Evolutionary conservation across 768 basidiomycete species (phyloP).

Genomic region (Trametes punicea): DNA sequence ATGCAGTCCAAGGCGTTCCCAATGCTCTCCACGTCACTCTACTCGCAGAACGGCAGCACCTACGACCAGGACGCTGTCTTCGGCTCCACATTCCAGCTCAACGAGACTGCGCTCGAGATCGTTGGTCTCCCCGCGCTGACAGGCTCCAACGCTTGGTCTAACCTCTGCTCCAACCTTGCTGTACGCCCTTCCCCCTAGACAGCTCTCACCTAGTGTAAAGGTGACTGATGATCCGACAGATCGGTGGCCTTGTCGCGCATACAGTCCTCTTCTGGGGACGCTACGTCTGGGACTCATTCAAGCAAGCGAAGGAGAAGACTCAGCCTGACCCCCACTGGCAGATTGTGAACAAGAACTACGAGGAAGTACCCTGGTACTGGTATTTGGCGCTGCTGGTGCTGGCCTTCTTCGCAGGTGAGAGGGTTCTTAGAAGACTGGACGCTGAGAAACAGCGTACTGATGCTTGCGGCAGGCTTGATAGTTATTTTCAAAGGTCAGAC

Average conservation of each 20-base stretch:
- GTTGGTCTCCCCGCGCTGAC: slow-evolving; percentile 40
- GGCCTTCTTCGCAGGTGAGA: slow-evolving; percentile 53
- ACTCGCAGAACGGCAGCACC: slow-evolving; percentile 49
- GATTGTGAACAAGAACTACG: slow-evolving; percentile 51
- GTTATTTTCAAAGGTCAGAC: slow-evolving; percentile 57
- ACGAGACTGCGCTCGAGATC: slow-evolving; percentile 49
- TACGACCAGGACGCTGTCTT: slow-evolving; percentile 57
- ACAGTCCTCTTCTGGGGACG: slow-evolving; percentile 56
- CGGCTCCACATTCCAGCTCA: slow-evolving; percentile 46
- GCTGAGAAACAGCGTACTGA: background rate
- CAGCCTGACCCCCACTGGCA: slow-evolving; percentile 59
- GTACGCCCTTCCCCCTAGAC: slow-evolving; percentile 26
- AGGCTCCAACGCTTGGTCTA: slow-evolving; percentile 51
- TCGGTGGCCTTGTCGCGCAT: slow-evolving; percentile 59
- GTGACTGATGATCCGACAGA: slow-evolving; percentile 31
- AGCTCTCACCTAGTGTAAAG: background rate
- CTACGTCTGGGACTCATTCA: slow-evolving; percentile 48
- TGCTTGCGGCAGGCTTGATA: slow-evolving; percentile 41
- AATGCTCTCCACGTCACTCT: slow-evolving; percentile 59
- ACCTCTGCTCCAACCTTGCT: slow-evolving; percentile 45
- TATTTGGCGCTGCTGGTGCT: slow-evolving; percentile 46
- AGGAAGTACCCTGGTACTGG: slow-evolving; percentile 63
- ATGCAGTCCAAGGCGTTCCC: slow-evolving; percentile 49
- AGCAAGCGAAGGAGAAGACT: slow-evolving; percentile 40
- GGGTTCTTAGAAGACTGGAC: background rate